Evolutionary conservation across 164 flowering plant species (phyloP), one percentile per base, ranked within the genome.

Genomic region (Euptelea pleiosperma): DNA sequence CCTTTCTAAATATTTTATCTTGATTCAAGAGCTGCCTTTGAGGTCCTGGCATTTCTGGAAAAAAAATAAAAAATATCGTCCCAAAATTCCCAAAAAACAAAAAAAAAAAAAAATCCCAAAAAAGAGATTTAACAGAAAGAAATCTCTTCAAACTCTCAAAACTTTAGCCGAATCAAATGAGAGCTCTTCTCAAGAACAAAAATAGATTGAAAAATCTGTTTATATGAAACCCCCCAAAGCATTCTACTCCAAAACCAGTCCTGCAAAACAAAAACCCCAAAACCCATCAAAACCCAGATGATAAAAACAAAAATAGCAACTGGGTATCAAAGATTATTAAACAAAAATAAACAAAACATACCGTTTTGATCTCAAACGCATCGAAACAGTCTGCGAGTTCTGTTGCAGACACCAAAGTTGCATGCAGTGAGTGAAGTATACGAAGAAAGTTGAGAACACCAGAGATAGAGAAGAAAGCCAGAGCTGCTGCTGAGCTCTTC

Each of bases 291-390:
- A 65, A 50, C 52, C 60, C 59, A 15, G 24, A 64, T 31, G 28
- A 47, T 43, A 36, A 54, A 52, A 39, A 6, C 40, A 26, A 18
- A 54, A 40, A 57, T 14, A 24, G 11, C 31, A 47, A 54, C 11
- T 19, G 48, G 62, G 52, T 53, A 34, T 25, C 42, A 44, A 50
- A 43, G 28, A 31, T 16, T 15, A 6, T 31, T 4, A 15, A 14
- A 2, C 19, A 37, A 55, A 48, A 42, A 43, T 10, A 7, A 15
- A 28, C 6, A 34, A n/a, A 10, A 58, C n/a, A 54, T 31, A 87
- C 97, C 95, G 76, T 77, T 70, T 82, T 64, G 85, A 82, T 69
- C 85, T 84, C 93, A 87, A 82, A 80, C 82, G 87, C 96, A 91
- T 91, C 86, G 91, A 84, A 82, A 49, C 75, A 48, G 77, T 46